Base-by-base conservation (phyloP, 768 basidiomycete genomes). In the Lactifluus echinatus region DNA sequence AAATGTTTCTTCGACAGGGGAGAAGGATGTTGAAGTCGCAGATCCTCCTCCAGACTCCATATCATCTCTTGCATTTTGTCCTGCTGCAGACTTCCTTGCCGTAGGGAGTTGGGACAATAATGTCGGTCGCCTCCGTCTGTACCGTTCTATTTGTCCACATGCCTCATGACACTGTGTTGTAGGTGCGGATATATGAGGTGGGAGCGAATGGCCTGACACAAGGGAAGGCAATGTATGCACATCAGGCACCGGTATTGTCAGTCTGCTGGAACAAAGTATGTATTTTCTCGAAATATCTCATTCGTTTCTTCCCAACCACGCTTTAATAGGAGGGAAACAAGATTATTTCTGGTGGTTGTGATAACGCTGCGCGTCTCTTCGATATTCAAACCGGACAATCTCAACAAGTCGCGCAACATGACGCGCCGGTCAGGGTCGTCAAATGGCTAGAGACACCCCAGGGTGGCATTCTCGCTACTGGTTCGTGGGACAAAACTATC, bases 401-500 rank as follows among this genome's bases (percentile, higher is more conserved):
- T 1, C 77, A 79, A 3, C 92, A 94, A 68, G 85, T 96, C 47
- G 93, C 90, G 19, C 87, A 87, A 59, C 93, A 97, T 61, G 93
- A 96, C 68, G 89, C 85, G 45, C 89, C 89, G 11, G 83, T 95
- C 65, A 89, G 85, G 69, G 83, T 81, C 56, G 84, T 92, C 37
- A 79, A 82, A 53, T 93, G 87, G 83, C 76, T 92, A 51, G 87
- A 93, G 60, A 79, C 85, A 5, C 83, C 82, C 21, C 80, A 79
- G 60, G 79, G 80, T 34, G 82, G 89, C 14, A 83, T 94, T 60
- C 75, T 94, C 19, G 90, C 85, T 12, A 97, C 95, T 1, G 96
- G 93, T 10, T 93, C 92, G 52, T 99, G 96, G 96, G 95, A 99
- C 71, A 95, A 95, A 73, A 95, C 91, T 1, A 72, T 98, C 68